Percentiles rank a stretch among this genome's conserved stretches.
These are phyloP conservation scores for Mucor irregularis DNA, from an alignment of 371 early-diverging fungal genomes.

Conservation along the genomic window DNA sequence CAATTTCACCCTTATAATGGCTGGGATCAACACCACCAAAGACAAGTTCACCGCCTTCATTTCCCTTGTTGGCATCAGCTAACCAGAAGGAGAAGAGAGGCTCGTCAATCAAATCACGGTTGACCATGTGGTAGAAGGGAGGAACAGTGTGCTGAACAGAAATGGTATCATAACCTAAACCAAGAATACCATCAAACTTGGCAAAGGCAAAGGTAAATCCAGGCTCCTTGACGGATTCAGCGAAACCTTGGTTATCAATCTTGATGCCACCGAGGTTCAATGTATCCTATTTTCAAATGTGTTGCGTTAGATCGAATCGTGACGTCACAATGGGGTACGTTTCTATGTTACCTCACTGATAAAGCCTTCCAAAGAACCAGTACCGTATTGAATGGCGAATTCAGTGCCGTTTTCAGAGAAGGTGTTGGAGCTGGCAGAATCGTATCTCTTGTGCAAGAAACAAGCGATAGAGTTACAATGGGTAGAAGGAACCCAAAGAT, in stretches of 20 bases:
- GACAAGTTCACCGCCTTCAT: slow-evolving; percentile 79
- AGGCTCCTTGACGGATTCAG: slow-evolving; percentile 91
- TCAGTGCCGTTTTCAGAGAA: slow-evolving; percentile 84
- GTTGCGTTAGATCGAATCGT: no score
- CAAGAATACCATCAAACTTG: slow-evolving; percentile 93
- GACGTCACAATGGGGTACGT: no score
- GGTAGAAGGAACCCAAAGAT: slow-evolving; percentile 93
- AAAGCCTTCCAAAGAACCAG: slow-evolving; percentile 89
- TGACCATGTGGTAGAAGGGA: slow-evolving; percentile 90
- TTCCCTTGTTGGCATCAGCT: slow-evolving; percentile 50
- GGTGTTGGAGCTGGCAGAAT: slow-evolving; percentile 67
- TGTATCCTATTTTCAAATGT: slow-evolving; percentile 51
- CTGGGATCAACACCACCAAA: slow-evolving; percentile 78
- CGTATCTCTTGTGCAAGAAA: slow-evolving; percentile 83
- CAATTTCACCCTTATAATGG: slow-evolving; percentile 73
- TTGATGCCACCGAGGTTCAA: slow-evolving; percentile 72
- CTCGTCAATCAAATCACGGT: slow-evolving; percentile 72
- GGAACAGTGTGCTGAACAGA: slow-evolving; percentile 85
- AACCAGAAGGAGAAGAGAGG: slow-evolving; percentile 88
- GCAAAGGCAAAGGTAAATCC: slow-evolving; percentile 87
- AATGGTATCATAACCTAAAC: slow-evolving; percentile 89
- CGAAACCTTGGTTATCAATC: slow-evolving; percentile 77
- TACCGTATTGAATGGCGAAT: slow-evolving; percentile 88
- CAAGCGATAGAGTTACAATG: slow-evolving; percentile 91
- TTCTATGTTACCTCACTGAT: slow-evolving; percentile 62